These are phyloP conservation scores for Botrytis porri DNA, from an alignment of 2,329 filamentous ascomycete genomes.

Conservation along the genomic window DNA sequence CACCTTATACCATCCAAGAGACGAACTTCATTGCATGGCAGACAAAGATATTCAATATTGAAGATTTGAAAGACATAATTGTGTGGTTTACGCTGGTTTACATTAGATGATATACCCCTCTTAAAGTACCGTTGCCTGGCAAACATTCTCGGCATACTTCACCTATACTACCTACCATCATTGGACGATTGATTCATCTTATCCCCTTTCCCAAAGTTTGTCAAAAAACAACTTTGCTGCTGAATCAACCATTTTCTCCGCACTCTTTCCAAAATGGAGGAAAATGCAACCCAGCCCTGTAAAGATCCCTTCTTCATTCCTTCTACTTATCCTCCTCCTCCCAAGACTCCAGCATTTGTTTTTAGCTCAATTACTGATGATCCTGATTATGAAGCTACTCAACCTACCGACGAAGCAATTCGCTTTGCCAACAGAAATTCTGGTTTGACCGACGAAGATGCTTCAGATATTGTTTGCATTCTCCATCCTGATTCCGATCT, in stretches of 20 bases:
- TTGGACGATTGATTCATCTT: conserved; percentile 12
- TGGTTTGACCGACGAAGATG: conserved; percentile 76
- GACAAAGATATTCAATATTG: not conserved
- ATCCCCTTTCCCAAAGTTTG: conserved; percentile 17
- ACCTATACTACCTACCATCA: conserved; percentile 5
- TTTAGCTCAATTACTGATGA: conserved; percentile 24
- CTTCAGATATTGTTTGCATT: conserved; percentile 85
- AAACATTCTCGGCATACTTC: conserved; percentile 4
- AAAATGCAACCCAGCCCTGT: conserved; percentile 37
- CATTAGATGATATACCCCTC: not conserved
- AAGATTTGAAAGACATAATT: not conserved
- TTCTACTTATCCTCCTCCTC: conserved; percentile 10
- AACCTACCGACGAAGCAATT: conserved; percentile 76
- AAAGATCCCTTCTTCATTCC: conserved; percentile 17
- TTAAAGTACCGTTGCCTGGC: conserved; percentile 22
- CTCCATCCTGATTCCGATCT: conserved; percentile 74
- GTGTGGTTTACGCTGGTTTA: not conserved
- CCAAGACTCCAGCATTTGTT: not conserved
- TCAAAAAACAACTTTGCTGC: conserved; percentile 16
- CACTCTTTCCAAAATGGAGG: conserved; percentile 31
- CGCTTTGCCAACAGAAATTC: conserved; percentile 77
- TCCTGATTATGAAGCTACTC: conserved; percentile 56
- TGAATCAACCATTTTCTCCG: conserved; percentile 17
- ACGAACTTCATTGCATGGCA: not conserved
- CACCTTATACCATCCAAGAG: not conserved